These are phyloP conservation scores for Fusarium paranaense DNA, from an alignment of 2,329 filamentous ascomycete genomes.

Conservation along the genomic window DNA sequence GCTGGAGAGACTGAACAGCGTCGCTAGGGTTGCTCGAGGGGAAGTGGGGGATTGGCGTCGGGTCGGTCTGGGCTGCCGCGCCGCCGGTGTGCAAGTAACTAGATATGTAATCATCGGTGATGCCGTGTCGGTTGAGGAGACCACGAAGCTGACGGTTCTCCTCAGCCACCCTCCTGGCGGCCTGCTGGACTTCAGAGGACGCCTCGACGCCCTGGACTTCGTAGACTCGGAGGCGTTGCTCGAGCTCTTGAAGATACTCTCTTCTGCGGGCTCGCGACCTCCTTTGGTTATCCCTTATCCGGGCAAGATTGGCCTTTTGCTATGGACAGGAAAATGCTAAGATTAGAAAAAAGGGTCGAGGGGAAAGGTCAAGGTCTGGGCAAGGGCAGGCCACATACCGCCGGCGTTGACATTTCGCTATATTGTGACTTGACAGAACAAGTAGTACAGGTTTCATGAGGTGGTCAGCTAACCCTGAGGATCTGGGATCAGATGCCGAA, in stretches of 20 bases:
- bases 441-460: constrained; percentile 3
- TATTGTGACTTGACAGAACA: constrained; percentile 33
- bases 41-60: constrained; percentile 33
- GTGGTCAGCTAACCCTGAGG: not conserved
- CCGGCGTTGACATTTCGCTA: constrained; percentile 48
- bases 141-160: constrained; percentile 75
- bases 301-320: constrained; percentile 58
- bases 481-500: not conserved
- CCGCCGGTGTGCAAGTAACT: constrained; percentile 49
- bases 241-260: constrained; percentile 78
- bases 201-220: constrained; percentile 76
- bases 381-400: constrained; percentile 42
- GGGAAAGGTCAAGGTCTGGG: constrained; percentile 6
- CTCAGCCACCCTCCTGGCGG: constrained; percentile 74
- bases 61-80: constrained; percentile 32
- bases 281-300: constrained; percentile 81
- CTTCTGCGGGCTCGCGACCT: constrained; percentile 79
- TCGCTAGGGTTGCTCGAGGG: constrained; percentile 39
- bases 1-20: constrained; percentile 51
- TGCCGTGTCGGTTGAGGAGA: constrained; percentile 68
- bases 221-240: constrained; percentile 69
- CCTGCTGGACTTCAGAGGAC: constrained; percentile 77
- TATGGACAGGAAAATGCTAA: constrained; percentile 33
- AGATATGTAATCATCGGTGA: constrained; percentile 67
- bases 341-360: constrained; percentile 30